Percentiles rank a stretch among this genome's conserved stretches.
These are phyloP conservation scores for Aspergillus panamensis DNA, from an alignment of 495 filamentous ascomycete species.

Conservation along the genomic window DNA sequence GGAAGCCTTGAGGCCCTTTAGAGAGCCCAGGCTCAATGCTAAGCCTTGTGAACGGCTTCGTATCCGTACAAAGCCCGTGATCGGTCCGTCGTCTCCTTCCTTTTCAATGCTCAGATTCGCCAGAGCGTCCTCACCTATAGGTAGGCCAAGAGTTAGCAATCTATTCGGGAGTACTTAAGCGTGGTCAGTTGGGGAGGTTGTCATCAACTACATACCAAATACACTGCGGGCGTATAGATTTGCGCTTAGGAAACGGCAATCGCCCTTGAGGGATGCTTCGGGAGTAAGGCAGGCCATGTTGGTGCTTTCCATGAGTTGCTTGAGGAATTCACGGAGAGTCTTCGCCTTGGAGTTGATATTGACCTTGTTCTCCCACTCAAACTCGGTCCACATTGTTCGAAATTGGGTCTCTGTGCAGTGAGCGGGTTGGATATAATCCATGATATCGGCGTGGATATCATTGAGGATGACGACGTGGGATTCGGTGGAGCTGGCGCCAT, in stretches of 20 bases:
- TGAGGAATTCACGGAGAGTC: constrained; percentile 85
- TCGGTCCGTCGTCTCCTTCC: constrained; percentile 89
- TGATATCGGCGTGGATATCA: constrained; percentile 98
- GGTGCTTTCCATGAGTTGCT: constrained; percentile 93
- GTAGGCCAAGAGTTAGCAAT: constrained; percentile 23
- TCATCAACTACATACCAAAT: constrained; percentile 69
- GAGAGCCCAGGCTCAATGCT: constrained; percentile 85
- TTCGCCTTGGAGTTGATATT: constrained; percentile 98
- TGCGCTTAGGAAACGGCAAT: constrained; percentile 96
- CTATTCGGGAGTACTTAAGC: not conserved
- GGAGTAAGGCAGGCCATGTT: constrained; percentile 99
- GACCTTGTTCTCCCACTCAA: constrained; percentile 99
- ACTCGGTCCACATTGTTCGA: constrained; percentile 99
- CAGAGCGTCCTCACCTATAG: constrained; percentile 91
- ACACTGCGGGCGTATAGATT: constrained; percentile 97
- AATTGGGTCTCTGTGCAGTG: constrained; percentile 97
- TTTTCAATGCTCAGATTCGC: constrained; percentile 98
- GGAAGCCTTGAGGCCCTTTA: constrained; percentile 82
- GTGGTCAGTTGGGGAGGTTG: not conserved
- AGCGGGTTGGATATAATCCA: constrained; percentile 99
- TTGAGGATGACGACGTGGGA: constrained; percentile 97
- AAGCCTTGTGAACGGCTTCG: constrained; percentile 95
- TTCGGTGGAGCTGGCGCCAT: constrained; percentile 91
- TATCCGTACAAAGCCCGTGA: constrained; percentile 99
- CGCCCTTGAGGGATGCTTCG: constrained; percentile 92